Base-by-base conservation (phyloP, 768 basidiomycete species). In the Auricularia auricula-judae region DNA sequence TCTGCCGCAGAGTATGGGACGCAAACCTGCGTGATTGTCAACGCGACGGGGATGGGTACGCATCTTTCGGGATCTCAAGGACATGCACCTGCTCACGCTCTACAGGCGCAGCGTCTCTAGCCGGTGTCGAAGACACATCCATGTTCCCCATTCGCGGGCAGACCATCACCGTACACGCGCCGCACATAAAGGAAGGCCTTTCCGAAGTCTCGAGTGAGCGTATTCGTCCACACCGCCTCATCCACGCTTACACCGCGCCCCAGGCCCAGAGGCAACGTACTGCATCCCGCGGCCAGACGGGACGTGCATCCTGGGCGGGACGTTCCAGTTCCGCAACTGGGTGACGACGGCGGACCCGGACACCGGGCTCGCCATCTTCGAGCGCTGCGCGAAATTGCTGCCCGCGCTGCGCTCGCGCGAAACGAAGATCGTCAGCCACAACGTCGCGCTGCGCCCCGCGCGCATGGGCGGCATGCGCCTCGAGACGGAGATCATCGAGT, bases 101-200 rank as follows among this genome's bases (percentile, higher is more conserved):
- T 21, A 11, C 62, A 81, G 88, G 88, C 3, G 85, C 92, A 8
- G 80, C 84, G 61, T 85, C 84, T 36, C 79, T 96, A 53, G 83
- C 89, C 12, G 93, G 93, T 4, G 84, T 95, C 2, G 86, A 93
- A 70, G 94, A 97, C 72, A 79, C 79, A 65, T 77, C 76, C 29
- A 76, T 93, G 29, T 85, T 83, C 71, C 91, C 93, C 0, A 82
- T 93, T 67, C 80, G 92, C 54, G 93, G 93, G 7, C 94, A 96
- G 75, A 87, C 90, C 0, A 85, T 94, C 8, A 72, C 93, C 18
- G 78, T 95, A 23, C 74, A 82, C 44, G 89, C 90, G 2, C 87
- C 89, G 0, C 80, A 82, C 75, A 76, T 91, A 56, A 80, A 76
- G 54, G 76, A 78, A 64, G 68, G 68, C 65, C 34, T 66, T 54